Evolutionary conservation across 1,284 basidiomycete genomes (phyloP).

Genomic region (Moesziomyces globuligerus): DNA sequence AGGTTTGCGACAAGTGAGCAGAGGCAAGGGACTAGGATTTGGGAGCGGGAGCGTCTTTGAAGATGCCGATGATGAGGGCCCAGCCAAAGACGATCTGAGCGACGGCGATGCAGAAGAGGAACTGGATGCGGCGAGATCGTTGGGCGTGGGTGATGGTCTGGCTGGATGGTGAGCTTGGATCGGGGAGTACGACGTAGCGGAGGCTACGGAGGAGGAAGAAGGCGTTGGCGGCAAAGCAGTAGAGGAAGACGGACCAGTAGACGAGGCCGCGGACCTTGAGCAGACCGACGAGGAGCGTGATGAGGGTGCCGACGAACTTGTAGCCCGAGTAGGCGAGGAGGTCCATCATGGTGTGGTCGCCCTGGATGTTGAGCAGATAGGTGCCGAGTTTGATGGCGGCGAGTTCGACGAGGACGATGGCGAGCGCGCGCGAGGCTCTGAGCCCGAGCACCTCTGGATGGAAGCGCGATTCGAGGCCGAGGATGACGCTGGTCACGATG

Average conservation of each 20-base stretch:
- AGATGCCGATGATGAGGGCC: constrained; percentile 62
- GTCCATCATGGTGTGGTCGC: constrained; percentile 73
- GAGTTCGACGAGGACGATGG: constrained; percentile 74
- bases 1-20: too few relatives aligned
- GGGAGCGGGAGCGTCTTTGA: constrained; percentile 16
- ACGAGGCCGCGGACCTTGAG: constrained; percentile 71
- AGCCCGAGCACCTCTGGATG: constrained; percentile 90
- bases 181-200: constrained; percentile 86
- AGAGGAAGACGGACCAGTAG: constrained; percentile 80
- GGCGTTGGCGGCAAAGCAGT: constrained; percentile 86
- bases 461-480: constrained; percentile 84
- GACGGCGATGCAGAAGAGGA: constrained; percentile 79
- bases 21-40: not conserved
- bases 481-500: constrained; percentile 81
- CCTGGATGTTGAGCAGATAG: constrained; percentile 86
- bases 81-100: constrained; percentile 73
- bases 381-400: constrained; percentile 87
- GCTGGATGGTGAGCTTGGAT: constrained; percentile 69
- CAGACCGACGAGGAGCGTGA: constrained; percentile 58
- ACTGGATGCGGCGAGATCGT: constrained; percentile 81
- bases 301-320: constrained; percentile 80
- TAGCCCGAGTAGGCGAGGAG: constrained; percentile 85
- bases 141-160: constrained; percentile 82
- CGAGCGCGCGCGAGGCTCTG: constrained; percentile 79
- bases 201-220: constrained; percentile 85